These are phyloP conservation scores for Diutina neorugosa DNA, from an alignment of 1,139 yeast genomes.

Conservation along the genomic window DNA sequence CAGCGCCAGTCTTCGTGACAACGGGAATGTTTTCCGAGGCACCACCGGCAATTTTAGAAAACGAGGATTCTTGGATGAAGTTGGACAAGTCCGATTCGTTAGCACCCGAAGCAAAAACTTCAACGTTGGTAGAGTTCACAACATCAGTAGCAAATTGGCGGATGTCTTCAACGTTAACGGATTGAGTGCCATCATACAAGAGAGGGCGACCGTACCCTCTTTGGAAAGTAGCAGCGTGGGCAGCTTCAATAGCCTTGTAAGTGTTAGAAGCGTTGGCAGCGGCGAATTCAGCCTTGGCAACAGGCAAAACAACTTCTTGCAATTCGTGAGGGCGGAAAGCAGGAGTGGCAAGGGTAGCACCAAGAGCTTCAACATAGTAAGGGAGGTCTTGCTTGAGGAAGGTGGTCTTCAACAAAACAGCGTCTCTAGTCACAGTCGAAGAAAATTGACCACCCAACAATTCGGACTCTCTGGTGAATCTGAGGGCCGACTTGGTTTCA, in stretches of 20 bases:
- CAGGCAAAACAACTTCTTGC: constrained; percentile 71
- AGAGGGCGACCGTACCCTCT: constrained; percentile 81
- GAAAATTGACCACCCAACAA: constrained; percentile 77
- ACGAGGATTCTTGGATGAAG: constrained; percentile 57
- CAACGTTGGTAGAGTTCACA: constrained; percentile 61
- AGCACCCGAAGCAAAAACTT: constrained; percentile 66
- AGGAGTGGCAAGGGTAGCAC: constrained; percentile 62
- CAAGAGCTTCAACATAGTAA: constrained; percentile 79
- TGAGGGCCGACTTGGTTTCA: constrained; percentile 71
- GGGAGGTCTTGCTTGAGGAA: constrained; percentile 87
- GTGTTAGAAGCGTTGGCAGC: constrained; percentile 39
- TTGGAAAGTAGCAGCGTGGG: constrained; percentile 78
- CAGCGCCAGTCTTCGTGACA: constrained; percentile 49
- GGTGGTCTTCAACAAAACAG: constrained; percentile 64
- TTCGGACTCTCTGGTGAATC: constrained; percentile 92
- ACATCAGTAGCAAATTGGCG: constrained; percentile 54
- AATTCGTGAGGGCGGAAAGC: constrained; percentile 76
- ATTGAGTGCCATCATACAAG: constrained; percentile 53
- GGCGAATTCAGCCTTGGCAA: constrained; percentile 46
- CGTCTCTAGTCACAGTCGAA: constrained; percentile 70
- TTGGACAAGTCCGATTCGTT: constrained; percentile 54
- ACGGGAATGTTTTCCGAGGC: constrained; percentile 28
- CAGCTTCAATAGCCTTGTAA: constrained; percentile 61
- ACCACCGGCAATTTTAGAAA: constrained; percentile 53
- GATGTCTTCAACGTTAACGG: constrained; percentile 54